phyloP scores from a whole-genome alignment of 768 basidiomycete genomes.

The Jaapia argillacea region DNA sequence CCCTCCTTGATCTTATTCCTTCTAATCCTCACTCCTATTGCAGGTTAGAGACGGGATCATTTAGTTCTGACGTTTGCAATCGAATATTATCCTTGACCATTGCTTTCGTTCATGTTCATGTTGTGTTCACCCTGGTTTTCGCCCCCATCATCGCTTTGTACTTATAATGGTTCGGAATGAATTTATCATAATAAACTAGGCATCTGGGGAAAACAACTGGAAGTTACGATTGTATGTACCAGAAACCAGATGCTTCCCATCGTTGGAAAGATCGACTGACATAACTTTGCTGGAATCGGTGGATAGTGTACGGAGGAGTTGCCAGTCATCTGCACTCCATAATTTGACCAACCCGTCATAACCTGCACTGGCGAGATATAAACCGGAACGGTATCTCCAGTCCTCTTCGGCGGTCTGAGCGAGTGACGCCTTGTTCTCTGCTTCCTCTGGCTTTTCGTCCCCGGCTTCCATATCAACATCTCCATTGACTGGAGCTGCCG shows the following conservation, averaged over 20 bases:
- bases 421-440: slow-evolving; percentile 15
- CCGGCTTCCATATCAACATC: slow-evolving; percentile 42
- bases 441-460: slow-evolving; percentile 23
- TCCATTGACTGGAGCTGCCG: slow-evolving; percentile 12
- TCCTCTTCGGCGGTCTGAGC: slow-evolving; percentile 41
- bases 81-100: background rate
- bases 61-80: slow-evolving; percentile 16
- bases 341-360: slow-evolving; percentile 94
- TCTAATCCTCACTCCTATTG: background rate
- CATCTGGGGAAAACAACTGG: slow-evolving; percentile 85
- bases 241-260: slow-evolving; percentile 76
- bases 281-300: slow-evolving; percentile 98
- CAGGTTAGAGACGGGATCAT: slow-evolving; percentile 58
- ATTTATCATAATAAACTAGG: slow-evolving; percentile 1
- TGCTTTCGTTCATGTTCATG: slow-evolving; percentile 3
- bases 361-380: slow-evolving; percentile 89
- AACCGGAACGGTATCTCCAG: slow-evolving; percentile 75
- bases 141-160: slow-evolving; percentile 5
- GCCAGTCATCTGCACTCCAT: slow-evolving; percentile 99
- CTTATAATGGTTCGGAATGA: slow-evolving; percentile 5
- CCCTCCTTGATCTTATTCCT: slow-evolving; percentile 5
- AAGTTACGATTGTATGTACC: slow-evolving; percentile 93
- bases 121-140: slow-evolving; percentile 6
- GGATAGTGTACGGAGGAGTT: slow-evolving; percentile 74
- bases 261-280: slow-evolving; percentile 86